A percentile compares a stretch with the other conserved stretches of the same genome.
Conservation (phyloP, 768 basidiomycete genomes). For the Lactarius sanguifluus region DNA sequence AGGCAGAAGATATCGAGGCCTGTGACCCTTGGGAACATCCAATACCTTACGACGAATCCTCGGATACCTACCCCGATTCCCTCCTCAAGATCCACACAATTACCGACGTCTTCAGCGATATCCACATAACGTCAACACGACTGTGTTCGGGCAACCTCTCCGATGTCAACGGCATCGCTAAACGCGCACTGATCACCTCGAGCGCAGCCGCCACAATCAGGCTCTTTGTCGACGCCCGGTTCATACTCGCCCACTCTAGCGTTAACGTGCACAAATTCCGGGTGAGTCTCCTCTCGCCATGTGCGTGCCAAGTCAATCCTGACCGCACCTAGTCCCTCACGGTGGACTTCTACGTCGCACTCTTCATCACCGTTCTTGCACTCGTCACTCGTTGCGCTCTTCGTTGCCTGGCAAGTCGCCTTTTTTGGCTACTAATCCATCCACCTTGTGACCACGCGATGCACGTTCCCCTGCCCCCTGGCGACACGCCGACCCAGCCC, state of each 20-base stretch:
- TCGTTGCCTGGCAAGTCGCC: slow-evolving; percentile 39
- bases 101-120: slow-evolving; percentile 1
- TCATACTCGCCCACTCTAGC: slow-evolving; percentile 48
- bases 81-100: slow-evolving; percentile 24
- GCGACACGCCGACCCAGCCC: too few species aligned
- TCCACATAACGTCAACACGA: slow-evolving; percentile 44
- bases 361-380: slow-evolving; percentile 48
- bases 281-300: slow-evolving; percentile 39
- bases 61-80: slow-evolving; percentile 17
- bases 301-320: background rate
- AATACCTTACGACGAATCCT: slow-evolving; percentile 19
- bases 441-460: too few species aligned
- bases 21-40: slow-evolving; percentile 17
- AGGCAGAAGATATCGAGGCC: slow-evolving; percentile 30
- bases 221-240: slow-evolving; percentile 56
- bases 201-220: slow-evolving; percentile 66
- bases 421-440: too few species aligned
- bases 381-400: slow-evolving; percentile 60
- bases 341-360: slow-evolving; percentile 42
- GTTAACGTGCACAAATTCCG: slow-evolving; percentile 51
- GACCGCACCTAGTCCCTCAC: slow-evolving; percentile 40
- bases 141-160: slow-evolving; percentile 64
- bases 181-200: slow-evolving; percentile 50
- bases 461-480: too few species aligned
- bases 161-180: slow-evolving; percentile 41